phyloP scores from a whole-genome alignment of 23 red algal species.

The Cyanidiococcus yangmingshanensis region DNA sequence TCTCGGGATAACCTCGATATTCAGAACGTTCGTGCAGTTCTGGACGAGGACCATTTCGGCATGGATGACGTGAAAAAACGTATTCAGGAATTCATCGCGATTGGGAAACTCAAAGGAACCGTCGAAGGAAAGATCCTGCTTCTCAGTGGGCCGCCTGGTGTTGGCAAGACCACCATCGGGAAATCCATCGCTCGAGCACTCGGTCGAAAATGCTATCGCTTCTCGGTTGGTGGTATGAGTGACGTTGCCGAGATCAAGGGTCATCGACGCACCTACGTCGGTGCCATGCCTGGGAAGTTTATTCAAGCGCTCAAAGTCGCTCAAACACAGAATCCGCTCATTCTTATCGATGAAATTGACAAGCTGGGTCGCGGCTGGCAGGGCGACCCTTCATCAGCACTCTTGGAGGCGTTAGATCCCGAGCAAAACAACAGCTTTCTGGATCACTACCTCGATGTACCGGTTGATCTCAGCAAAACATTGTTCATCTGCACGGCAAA shows the following conservation, averaged over 20 bases:
- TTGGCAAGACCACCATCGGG: constrained; percentile 90
- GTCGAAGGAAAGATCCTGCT: constrained; percentile 94
- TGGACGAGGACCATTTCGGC: constrained; percentile 90
- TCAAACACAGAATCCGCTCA: constrained; percentile 76
- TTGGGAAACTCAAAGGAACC: constrained; percentile 54
- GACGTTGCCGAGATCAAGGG: constrained; percentile 96
- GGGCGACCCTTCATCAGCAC: constrained; percentile 70
- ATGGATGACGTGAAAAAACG: constrained; percentile 91
- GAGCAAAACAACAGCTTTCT: constrained; percentile 89
- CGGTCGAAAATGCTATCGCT: constrained; percentile 80
- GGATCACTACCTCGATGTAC: constrained; percentile 89
- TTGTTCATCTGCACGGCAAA: constrained; percentile 94
- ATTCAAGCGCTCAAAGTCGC: constrained; percentile 81
- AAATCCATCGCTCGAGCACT: constrained; percentile 70
- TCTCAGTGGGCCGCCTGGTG: constrained; percentile 79
- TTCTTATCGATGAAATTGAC: constrained; percentile 97
- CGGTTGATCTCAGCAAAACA: constrained; percentile 74
- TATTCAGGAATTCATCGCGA: constrained; percentile 90
- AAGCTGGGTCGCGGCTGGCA: constrained; percentile 87
- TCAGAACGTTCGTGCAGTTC: constrained; percentile 42
- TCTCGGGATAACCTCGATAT: constrained; percentile 72
- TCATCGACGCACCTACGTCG: constrained; percentile 91
- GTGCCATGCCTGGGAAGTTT: constrained; percentile 93
- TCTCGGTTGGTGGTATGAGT: constrained; percentile 95
- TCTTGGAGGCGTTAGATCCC: constrained; percentile 82